These are phyloP conservation scores for Gracilariopsis chorda DNA, from an alignment of 23 red algal species.

Conservation along the genomic window DNA sequence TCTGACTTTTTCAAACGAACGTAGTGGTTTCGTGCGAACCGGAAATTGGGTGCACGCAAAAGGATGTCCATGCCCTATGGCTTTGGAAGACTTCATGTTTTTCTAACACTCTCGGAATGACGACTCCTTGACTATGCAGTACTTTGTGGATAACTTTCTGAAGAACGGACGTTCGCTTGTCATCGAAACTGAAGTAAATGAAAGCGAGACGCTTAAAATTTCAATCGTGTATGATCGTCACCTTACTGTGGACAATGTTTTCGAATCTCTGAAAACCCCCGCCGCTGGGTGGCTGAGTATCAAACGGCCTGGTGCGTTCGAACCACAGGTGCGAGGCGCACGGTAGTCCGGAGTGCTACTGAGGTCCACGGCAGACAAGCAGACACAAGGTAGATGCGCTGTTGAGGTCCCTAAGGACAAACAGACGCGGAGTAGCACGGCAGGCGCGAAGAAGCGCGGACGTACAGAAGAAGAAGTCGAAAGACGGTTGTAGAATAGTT, in stretches of 20 bases:
- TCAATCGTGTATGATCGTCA: background rate
- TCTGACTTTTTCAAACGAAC: background rate
- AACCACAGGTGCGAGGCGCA: too few relatives aligned
- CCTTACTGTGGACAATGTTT: background rate
- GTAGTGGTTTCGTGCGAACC: background rate
- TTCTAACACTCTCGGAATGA: background rate
- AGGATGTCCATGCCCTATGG: background rate
- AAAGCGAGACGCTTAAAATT: background rate
- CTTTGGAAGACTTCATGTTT: background rate
- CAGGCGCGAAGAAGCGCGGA: too few relatives aligned
- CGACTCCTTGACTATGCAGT: background rate
- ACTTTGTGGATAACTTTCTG: background rate
- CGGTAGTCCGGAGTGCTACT: too few relatives aligned
- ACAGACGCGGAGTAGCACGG: too few relatives aligned
- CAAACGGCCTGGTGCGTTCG: too few relatives aligned
- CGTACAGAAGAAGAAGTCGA: too few relatives aligned
- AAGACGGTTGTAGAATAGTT: too few relatives aligned
- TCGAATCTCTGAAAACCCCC: too few relatives aligned
- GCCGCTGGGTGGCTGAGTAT: too few relatives aligned
- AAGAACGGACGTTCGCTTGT: background rate
- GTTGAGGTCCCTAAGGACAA: too few relatives aligned
- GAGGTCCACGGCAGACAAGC: too few relatives aligned
- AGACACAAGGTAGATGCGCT: too few relatives aligned
- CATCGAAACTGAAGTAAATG: background rate
- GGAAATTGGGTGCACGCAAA: background rate